Percentiles rank a stretch among this genome's conserved stretches.
Evolutionary conservation across 352 stramenopile genomes (phyloP).

Genomic region (Phytophthora sp.): DNA sequence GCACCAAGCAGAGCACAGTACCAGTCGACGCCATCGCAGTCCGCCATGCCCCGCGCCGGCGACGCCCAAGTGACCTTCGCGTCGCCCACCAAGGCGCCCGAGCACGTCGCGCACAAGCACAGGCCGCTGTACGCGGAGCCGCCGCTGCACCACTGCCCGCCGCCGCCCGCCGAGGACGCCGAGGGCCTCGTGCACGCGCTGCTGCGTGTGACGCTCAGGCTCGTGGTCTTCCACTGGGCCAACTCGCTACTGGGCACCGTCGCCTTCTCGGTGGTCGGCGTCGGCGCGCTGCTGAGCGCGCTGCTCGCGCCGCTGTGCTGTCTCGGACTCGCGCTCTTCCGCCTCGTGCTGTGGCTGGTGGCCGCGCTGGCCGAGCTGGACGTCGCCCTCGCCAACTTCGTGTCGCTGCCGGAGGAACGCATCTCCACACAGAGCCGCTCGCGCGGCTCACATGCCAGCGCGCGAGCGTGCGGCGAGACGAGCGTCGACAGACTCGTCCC

Average conservation of each 20-base stretch:
- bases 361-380: conserved; percentile 63
- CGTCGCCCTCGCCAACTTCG: conserved; percentile 69
- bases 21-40: too few species aligned
- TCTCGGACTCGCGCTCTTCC: conserved; percentile 60
- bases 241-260: conserved; percentile 55
- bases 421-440: conserved; percentile 51
- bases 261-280: conserved; percentile 50
- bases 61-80: conserved; percentile 41
- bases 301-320: conserved; percentile 61
- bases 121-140: conserved; percentile 15
- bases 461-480: conserved; percentile 40
- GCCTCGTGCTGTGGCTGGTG: conserved; percentile 55
- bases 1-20: background rate
- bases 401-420: conserved; percentile 52
- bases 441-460: conserved; percentile 36
- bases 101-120: conserved; percentile 5
- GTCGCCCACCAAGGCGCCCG: conserved; percentile 21
- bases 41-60: conserved; percentile 7
- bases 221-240: conserved; percentile 66
- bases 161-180: conserved; percentile 17
- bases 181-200: conserved; percentile 30
- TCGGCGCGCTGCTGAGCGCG: conserved; percentile 43
- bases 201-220: conserved; percentile 47
- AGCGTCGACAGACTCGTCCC: conserved; percentile 56
- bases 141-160: conserved; percentile 7